Evolutionary conservation across 2,329 filamentous ascomycete genomes (phyloP), one percentile per base, ranked within the genome.

Genomic region (Aureobasidium sp.): DNA sequence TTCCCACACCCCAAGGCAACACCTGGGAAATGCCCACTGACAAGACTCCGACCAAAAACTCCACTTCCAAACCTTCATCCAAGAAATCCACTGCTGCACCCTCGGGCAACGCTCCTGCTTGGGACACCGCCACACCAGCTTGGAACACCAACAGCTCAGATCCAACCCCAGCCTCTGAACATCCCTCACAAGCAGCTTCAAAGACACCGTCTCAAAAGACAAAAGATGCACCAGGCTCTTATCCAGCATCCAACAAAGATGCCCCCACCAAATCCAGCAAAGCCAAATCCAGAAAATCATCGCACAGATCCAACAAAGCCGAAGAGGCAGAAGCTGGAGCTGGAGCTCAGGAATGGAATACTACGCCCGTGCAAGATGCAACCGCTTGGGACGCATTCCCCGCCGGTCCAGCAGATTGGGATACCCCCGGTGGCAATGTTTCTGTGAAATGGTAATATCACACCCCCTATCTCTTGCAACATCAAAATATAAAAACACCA

Each of bases 201-300:
- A 38, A 49, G 45, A 38, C 45, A 16, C 22, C 45, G 4, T 49
- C 45, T 3, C 34, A 49, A 17, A 50, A 39, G 14, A 27, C 35
- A 40, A 40, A 17, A 3, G 16, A 30, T 4, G 25, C 25, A 12
- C 47, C 47, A 16, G 47, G 47, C 7, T 10, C 17, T 4, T 50
- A 24, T 6, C 47, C 47, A 5, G 16, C 24, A 7, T 30, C 45
- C 35, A 39, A 29, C 16, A 39, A 30, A n/a, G 24, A 35, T 11
- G 19, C 12, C 12, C 24, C 47, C 12, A 49, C 8, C 10, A 49
- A 37, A 3, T 49, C 45, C 2, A 45, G 24, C 5, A 32, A 32
- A 16, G 41, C n/a, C n/a, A n/a, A n/a, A n/a, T 6, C 32, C 8
- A 35, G 32, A 10, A 10, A 35, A n/a, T 35, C 32, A 35, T 6